Base-by-base conservation (phyloP, 306 rosid species). In the Glycyrrhiza uralensis region DNA sequence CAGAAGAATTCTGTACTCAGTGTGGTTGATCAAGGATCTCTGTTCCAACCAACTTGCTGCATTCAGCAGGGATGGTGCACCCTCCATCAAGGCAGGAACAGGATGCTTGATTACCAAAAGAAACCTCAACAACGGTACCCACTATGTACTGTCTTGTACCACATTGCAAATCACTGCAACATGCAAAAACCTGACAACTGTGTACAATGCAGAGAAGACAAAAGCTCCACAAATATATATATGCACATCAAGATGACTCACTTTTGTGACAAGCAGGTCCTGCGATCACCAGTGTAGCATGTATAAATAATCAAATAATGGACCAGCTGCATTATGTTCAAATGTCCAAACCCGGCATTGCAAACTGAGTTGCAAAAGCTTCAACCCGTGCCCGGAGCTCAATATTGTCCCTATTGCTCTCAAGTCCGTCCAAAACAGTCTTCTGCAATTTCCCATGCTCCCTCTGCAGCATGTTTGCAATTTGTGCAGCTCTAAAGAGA, bases 291-390 rank as follows among this genome's bases (percentile, higher is more conserved):
- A 32, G 57, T 66, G 77, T 60, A 33, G 78, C 74, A 65, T 19
- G 47, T 57, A 63, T 28, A 66, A 14, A 74, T 42, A 71, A 79
- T 22, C 64, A 56, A n/a, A 50, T 50, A 63, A 22, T 20, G 80
- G 67, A 49, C 77, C 79, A 55, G 74, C 36, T 30, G 57, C 63
- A 69, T 68, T 60, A 67, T 51, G 69, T 38, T 89, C 89, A 89
- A 52, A 75, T 60, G 61, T 87, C 97, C 73, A 85, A 86, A 56
- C 97, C 97, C 0, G 98, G 97, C 96, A 94, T 66, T 45, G 87
- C 91, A 87, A 94, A 94, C 81, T 91, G 96, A 56, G 84, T 83
- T 39, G 96, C 96, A 84, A 94, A 94, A 20, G 81, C 80, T 80
- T 86, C 97, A 60, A 91, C 98, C 20, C 88, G 85, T 7, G 69